phyloP scores from a whole-genome alignment of 1,139 yeast genomes.

The Yamadazyma oceani region DNA sequence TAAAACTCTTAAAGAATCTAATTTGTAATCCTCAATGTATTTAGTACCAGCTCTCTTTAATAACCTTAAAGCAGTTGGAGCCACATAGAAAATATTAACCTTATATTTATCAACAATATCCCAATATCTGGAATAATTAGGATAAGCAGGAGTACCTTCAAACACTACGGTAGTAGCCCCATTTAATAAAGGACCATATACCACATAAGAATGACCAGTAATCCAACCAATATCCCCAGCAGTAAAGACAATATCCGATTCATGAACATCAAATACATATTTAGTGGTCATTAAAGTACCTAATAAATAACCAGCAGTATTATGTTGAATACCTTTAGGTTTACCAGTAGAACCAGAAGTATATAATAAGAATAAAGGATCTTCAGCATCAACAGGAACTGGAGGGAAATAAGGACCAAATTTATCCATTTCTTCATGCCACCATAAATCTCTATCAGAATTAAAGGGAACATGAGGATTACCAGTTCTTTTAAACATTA shows the following conservation, averaged over 20 bases:
- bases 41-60: slow-evolving; percentile 80
- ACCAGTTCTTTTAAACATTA: slow-evolving; percentile 75
- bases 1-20: slow-evolving; percentile 65
- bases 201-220: slow-evolving; percentile 82
- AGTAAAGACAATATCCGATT: slow-evolving; percentile 70
- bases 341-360: slow-evolving; percentile 72
- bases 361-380: slow-evolving; percentile 62
- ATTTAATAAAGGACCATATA: slow-evolving; percentile 74
- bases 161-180: slow-evolving; percentile 84
- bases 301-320: slow-evolving; percentile 76
- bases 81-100: slow-evolving; percentile 83
- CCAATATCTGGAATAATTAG: slow-evolving; percentile 79
- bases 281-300: slow-evolving; percentile 71
- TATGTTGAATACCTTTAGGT: slow-evolving; percentile 71
- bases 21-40: slow-evolving; percentile 61
- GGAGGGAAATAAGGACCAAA: slow-evolving; percentile 65
- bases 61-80: slow-evolving; percentile 85
- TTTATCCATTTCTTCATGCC: slow-evolving; percentile 74
- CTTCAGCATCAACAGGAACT: slow-evolving; percentile 59
- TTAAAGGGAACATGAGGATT: slow-evolving; percentile 64
- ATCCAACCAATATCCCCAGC: slow-evolving; percentile 93
- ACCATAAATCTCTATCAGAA: slow-evolving; percentile 69
- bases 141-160: slow-evolving; percentile 87
- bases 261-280: slow-evolving; percentile 75
- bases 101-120: slow-evolving; percentile 75